These are phyloP conservation scores for Paramecium sonneborni DNA, from an alignment of 73 alveolate species.

Conservation along the genomic window DNA sequence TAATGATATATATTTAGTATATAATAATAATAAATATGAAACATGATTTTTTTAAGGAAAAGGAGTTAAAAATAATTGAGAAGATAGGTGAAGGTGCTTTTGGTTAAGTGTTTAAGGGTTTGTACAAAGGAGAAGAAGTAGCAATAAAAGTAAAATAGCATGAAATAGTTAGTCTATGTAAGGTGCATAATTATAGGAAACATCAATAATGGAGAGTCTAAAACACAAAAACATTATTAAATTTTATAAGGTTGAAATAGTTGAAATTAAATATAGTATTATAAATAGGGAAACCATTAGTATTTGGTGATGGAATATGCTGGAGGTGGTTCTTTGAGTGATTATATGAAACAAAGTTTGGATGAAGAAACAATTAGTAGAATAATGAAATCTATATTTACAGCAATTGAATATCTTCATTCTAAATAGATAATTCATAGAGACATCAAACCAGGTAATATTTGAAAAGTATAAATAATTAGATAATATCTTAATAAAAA, in stretches of 20 bases:
- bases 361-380: background rate
- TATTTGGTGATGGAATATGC: constrained; percentile 47
- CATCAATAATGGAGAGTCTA: constrained; percentile 56
- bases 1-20: background rate
- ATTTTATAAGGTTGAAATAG: constrained; percentile 37
- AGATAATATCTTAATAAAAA: constrained; percentile 57
- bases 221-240: constrained; percentile 64
- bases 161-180: background rate
- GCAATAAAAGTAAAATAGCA: background rate
- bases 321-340: constrained; percentile 20
- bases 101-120: constrained; percentile 17
- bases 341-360: background rate
- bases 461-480: background rate
- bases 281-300: background rate
- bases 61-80: background rate
- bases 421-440: constrained; percentile 70
- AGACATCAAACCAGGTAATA: constrained; percentile 72
- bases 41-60: background rate
- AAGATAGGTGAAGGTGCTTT: constrained; percentile 52
- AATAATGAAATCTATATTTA: constrained; percentile 25
- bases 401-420: constrained; percentile 70
- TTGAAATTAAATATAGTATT: background rate
- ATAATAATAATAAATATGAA: constrained; percentile 4
- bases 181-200: constrained; percentile 35
- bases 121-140: constrained; percentile 4